Evolutionary conservation across 2,329 filamentous ascomycete genomes (phyloP).

Genomic region (Ampelomyces quisqualis): DNA sequence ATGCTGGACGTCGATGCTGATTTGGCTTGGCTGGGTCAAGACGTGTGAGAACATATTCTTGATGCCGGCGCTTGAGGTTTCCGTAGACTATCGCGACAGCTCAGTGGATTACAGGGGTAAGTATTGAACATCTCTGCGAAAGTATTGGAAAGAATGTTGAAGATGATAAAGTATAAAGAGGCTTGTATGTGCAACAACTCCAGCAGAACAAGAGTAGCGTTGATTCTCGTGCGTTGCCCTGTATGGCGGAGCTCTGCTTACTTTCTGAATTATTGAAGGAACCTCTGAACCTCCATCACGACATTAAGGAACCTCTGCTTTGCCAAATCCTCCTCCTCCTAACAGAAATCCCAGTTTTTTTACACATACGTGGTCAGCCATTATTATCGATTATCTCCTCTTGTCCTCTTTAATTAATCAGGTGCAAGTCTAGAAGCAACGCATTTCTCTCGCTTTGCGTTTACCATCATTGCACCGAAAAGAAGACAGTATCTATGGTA

Average conservation of each 20-base stretch:
- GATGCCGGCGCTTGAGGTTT: neutral
- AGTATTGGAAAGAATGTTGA: neutral
- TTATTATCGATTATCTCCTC: slow-evolving; percentile 11
- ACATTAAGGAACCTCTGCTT: slow-evolving; percentile 24
- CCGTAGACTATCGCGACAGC: neutral
- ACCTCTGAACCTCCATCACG: slow-evolving; percentile 17
- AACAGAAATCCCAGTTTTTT: slow-evolving; percentile 7
- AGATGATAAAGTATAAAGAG: slow-evolving; percentile 2
- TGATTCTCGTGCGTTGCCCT: slow-evolving; percentile 3
- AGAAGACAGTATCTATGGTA: too few relatives aligned
- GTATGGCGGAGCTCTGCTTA: slow-evolving; percentile 29
- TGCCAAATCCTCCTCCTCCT: too few relatives aligned
- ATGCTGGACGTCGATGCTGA: neutral
- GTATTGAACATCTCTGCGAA: neutral
- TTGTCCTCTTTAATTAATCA: neutral
- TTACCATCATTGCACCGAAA: too few relatives aligned
- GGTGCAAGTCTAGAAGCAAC: too few relatives aligned
- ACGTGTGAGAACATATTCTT: neutral
- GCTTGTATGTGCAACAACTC: neutral
- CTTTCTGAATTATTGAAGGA: slow-evolving; percentile 13
- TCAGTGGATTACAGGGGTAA: neutral
- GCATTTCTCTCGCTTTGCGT: neutral
- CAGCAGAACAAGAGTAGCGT: slow-evolving; percentile 35
- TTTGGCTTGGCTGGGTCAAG: slow-evolving; percentile 6
- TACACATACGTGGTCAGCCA: slow-evolving; percentile 4